Evolutionary conservation across 768 basidiomycete genomes (phyloP).

Genomic region (Brasilioporus rufonigricans): DNA sequence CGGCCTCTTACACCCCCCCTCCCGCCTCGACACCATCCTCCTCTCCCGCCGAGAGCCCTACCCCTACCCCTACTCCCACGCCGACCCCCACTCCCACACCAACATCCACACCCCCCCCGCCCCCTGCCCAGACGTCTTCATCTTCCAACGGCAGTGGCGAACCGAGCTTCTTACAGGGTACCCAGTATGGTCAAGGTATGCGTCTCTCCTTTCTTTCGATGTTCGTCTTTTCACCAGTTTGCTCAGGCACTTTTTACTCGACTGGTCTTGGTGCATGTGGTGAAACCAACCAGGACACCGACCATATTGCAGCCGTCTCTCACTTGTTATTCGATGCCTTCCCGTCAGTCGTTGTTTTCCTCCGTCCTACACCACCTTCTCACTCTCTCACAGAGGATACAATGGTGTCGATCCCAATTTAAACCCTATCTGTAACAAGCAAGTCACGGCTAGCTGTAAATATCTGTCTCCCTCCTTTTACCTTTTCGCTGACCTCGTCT

Average conservation of each 20-base stretch:
- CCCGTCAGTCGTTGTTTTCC: slow-evolving; percentile 29
- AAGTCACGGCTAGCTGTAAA: slow-evolving; percentile 49
- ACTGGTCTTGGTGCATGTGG: slow-evolving; percentile 45
- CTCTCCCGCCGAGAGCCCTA: not conserved
- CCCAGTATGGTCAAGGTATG: slow-evolving; percentile 48
- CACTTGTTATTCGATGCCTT: slow-evolving; percentile 31
- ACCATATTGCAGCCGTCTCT: slow-evolving; percentile 39
- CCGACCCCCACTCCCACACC: not conserved
- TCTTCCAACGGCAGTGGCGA: slow-evolving; percentile 7
- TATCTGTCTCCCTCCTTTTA: not conserved
- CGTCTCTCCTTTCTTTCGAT: not conserved
- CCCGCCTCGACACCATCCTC: not conserved
- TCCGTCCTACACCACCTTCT: not conserved
- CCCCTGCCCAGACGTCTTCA: slow-evolving; percentile 18
- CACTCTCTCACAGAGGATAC: slow-evolving; percentile 44
- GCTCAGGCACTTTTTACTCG: slow-evolving; percentile 32
- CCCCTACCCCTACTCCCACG: slow-evolving; percentile 1
- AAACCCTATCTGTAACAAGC: slow-evolving; percentile 68
- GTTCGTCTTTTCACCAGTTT: not conserved
- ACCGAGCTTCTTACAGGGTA: slow-evolving; percentile 46
- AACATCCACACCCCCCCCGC: not conserved
- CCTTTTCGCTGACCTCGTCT: slow-evolving; percentile 9
- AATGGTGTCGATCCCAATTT: slow-evolving; percentile 61
- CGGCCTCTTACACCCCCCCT: not conserved
- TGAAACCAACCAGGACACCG: slow-evolving; percentile 24